Base-by-base conservation (phyloP, 75 land plant species). In the Cupressus sempervirens region DNA sequence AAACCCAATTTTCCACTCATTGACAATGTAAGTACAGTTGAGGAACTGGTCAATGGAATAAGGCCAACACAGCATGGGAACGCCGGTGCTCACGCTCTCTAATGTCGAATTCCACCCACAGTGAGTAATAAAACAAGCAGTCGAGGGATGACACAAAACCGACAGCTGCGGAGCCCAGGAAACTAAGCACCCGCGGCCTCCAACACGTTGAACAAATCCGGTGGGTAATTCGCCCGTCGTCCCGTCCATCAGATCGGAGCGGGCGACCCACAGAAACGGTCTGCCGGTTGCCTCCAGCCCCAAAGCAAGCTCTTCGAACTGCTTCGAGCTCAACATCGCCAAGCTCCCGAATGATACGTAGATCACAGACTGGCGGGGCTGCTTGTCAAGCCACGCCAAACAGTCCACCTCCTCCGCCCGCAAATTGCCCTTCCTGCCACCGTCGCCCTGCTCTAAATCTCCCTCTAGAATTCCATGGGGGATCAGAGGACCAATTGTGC, bases 91-190 rank as follows among this genome's bases (percentile, higher is more conserved):
- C 23, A 83, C 62, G 68, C 83, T 86, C 81, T 93, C 94, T 41
- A 84, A 41, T 2, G 80, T 75, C 0, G 92, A 93, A 74, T 91
- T 93, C 93, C 91, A 93, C 0, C 94, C 93, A 41, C 94, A 93
- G 70, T 93, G 94, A 11, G 90, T 82, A 83, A 85, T 85, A 70
- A 91, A 93, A 41, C 86, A 89, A 0, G 88, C 91, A 13, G 90
- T 86, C 0, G 95, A 86, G n/a, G 81, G 81, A 81, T 92, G 93
- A 20, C 65, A 34, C 20, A 94, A 87, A 13, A 94, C 89, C 77
- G 81, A 84, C 45, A 86, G 38, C 81, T 93, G 93, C 0, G 93
- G 92, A 18, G 90, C 95, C 96, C 96, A 95, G 0, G 86, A 73
- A 34, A 92, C 92, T 54, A 95, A 23, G 40, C 83, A 90, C 6